phyloP scores from a whole-genome alignment of 176 grass and related monocot genomes.

The Carex myosuroides region DNA sequence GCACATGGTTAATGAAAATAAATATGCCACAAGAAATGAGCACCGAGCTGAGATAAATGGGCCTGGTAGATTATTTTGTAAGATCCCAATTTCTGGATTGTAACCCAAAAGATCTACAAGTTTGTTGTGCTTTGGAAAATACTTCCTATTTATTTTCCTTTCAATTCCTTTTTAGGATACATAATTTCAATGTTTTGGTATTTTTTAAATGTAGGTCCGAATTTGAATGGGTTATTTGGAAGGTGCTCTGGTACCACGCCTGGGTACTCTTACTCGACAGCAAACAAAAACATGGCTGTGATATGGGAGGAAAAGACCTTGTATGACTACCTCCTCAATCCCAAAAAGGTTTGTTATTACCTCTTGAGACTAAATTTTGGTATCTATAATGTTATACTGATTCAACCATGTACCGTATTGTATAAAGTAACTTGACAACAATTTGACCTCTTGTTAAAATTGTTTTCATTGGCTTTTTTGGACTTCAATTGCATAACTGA shows the following conservation, averaged over 20 bases:
- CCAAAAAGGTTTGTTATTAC: conserved; percentile 42
- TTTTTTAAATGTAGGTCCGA: conserved; percentile 30
- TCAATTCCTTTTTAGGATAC: background rate
- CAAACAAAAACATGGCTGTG: conserved; percentile 69
- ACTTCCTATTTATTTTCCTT: background rate
- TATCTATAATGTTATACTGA: background rate
- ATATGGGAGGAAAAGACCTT: conserved; percentile 57
- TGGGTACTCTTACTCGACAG: conserved; percentile 61
- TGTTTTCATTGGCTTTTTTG: background rate
- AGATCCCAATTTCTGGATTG: background rate
- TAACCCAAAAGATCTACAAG: background rate
- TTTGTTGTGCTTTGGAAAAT: background rate
- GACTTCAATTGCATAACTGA: background rate
- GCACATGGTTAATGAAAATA: background rate
- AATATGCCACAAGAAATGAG: background rate
- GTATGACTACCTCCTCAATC: conserved; percentile 74
- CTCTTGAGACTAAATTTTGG: background rate
- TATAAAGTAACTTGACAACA: background rate
- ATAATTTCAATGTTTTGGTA: background rate
- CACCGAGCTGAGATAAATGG: background rate
- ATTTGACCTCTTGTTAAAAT: background rate
- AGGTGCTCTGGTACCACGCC: conserved; percentile 61
- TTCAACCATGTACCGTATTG: background rate
- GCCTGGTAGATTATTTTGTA: background rate
- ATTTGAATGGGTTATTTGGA: conserved; percentile 65